phyloP scores from a whole-genome alignment of 2,329 filamentous ascomycete species.

The Cercospora citrullina region DNA sequence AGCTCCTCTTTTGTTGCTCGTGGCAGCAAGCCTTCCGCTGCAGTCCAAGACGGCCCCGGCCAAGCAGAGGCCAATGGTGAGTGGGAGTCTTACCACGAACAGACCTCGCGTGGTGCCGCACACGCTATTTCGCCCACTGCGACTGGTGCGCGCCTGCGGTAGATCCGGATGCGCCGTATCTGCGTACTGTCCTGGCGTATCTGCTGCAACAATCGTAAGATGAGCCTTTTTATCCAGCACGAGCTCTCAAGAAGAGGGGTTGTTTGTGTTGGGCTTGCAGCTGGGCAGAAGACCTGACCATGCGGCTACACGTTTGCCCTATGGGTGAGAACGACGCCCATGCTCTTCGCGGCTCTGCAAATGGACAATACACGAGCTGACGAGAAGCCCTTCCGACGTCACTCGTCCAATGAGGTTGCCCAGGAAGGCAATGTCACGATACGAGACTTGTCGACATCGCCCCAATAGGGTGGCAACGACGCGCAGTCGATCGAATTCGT shows the following conservation, averaged over 20 bases:
- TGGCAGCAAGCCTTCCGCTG: slow-evolving; percentile 10
- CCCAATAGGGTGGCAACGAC: slow-evolving; percentile 11
- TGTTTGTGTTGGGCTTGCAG: not conserved
- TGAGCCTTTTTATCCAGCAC: not conserved
- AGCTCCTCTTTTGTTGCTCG: slow-evolving; percentile 4
- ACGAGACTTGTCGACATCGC: slow-evolving; percentile 6
- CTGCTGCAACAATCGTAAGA: slow-evolving; percentile 5
- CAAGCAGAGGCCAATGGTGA: not conserved
- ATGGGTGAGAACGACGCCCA: not conserved
- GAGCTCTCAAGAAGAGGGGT: not conserved
- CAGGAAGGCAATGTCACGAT: slow-evolving; percentile 1
- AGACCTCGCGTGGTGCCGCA: not conserved
- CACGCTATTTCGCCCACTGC: not conserved
- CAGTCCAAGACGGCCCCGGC: not conserved
- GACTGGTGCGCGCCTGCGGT: slow-evolving; percentile 2
- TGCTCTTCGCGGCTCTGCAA: not conserved
- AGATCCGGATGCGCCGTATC: not conserved
- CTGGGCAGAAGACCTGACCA: not conserved
- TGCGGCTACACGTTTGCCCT: not conserved
- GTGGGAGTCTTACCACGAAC: not conserved
- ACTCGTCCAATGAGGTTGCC: slow-evolving; percentile 12
- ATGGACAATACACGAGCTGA: slow-evolving; percentile 5
- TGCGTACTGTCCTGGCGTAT: not conserved
- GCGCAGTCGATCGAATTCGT: not conserved
- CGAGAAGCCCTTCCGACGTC: slow-evolving; percentile 12